These are phyloP conservation scores for Salix exigua DNA, from an alignment of 345 rosid species.

Conservation along the genomic window DNA sequence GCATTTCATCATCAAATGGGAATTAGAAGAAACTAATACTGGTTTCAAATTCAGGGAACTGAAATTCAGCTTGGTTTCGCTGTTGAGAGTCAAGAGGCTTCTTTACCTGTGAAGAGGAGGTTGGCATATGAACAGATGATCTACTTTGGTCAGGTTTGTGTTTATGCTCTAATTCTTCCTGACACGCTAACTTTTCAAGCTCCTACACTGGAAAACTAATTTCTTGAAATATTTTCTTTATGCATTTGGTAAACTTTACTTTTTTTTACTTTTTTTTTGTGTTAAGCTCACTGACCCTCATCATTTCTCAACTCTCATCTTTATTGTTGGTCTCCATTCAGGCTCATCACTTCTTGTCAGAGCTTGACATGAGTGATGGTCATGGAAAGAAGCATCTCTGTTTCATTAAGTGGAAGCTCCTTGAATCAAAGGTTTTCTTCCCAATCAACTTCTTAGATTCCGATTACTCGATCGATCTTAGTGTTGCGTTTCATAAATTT, in stretches of 20 bases:
- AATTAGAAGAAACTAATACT: neutral
- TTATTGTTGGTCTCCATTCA: constrained; percentile 17
- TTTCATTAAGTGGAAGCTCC: constrained; percentile 86
- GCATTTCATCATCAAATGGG: no score
- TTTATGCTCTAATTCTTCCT: no score
- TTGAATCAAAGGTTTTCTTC: constrained; percentile 76
- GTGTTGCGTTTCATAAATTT: constrained; percentile 1
- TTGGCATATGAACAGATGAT: constrained; percentile 83
- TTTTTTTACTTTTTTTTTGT: no score
- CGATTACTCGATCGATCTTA: neutral
- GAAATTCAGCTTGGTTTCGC: constrained; percentile 96
- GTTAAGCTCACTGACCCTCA: no score
- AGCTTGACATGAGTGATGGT: constrained; percentile 41
- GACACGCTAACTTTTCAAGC: no score
- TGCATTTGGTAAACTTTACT: no score
- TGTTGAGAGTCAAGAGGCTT: constrained; percentile 80
- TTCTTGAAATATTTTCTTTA: no score
- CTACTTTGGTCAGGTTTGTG: constrained; percentile 60
- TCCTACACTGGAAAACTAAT: no score
- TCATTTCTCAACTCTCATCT: no score
- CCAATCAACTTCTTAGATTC: neutral
- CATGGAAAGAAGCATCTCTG: constrained; percentile 70
- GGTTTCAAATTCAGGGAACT: constrained; percentile 56
- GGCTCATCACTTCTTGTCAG: constrained; percentile 71
- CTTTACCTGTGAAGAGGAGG: constrained; percentile 84